Evolutionary conservation across 768 basidiomycete species (phyloP).

Genomic region (Naganishia friedmannii): DNA sequence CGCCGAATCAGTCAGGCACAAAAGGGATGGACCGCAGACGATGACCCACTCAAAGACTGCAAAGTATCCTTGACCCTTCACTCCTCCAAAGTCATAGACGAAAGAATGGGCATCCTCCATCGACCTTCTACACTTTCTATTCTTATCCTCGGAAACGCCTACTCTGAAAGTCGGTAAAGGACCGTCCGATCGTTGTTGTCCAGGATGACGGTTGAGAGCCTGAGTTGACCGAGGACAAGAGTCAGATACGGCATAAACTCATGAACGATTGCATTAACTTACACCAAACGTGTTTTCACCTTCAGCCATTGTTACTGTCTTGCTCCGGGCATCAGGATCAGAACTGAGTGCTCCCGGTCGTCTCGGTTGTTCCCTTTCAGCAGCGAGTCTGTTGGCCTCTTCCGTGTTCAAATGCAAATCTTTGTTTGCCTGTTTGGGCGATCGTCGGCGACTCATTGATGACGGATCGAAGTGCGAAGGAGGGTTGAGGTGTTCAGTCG

Average conservation of each 20-base stretch:
- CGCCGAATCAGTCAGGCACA: not conserved
- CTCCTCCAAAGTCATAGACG: conserved; percentile 84
- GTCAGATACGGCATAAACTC: not conserved
- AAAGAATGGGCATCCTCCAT: conserved; percentile 99
- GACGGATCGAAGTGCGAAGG: conserved; percentile 19
- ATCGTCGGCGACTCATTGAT: conserved; percentile 14
- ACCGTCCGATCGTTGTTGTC: conserved; percentile 22
- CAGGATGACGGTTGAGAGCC: conserved; percentile 73
- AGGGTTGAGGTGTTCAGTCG: conserved; percentile 9
- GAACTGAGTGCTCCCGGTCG: conserved; percentile 34
- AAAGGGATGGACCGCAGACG: not conserved
- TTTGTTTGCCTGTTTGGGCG: conserved; percentile 22
- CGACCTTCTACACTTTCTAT: conserved; percentile 77
- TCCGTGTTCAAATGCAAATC: conserved; percentile 20
- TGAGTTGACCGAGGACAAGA: conserved; percentile 40
- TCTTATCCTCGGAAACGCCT: conserved; percentile 71
- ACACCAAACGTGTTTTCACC: conserved; percentile 73
- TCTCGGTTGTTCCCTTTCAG: conserved; percentile 14
- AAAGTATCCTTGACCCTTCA: conserved; percentile 95
- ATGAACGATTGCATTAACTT: conserved; percentile 25
- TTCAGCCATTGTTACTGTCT: conserved; percentile 74
- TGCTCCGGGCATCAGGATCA: conserved; percentile 68
- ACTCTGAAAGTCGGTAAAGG: conserved; percentile 60
- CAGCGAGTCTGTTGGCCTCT: conserved; percentile 15
- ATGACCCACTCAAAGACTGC: conserved; percentile 77